These are phyloP conservation scores for Athelia sp. DNA, from an alignment of 1,284 basidiomycete genomes.

Conservation along the genomic window DNA sequence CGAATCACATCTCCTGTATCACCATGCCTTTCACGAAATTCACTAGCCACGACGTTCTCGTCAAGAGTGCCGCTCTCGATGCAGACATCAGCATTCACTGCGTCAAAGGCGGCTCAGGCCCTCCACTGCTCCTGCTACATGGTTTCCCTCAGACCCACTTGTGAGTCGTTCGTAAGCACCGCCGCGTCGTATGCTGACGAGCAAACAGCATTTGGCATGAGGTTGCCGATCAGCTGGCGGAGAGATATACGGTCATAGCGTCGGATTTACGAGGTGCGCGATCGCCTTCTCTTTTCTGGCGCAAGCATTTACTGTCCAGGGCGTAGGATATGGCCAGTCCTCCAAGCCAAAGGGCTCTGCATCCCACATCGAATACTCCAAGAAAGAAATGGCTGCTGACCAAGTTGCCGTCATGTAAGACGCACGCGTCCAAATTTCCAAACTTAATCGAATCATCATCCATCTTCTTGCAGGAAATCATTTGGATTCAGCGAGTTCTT, in stretches of 20 bases:
- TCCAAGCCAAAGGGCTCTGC: slow-evolving; percentile 1
- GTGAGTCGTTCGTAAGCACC: not conserved
- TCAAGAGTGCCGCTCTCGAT: slow-evolving; percentile 1
- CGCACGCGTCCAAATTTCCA: not conserved
- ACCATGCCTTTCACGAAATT: not conserved
- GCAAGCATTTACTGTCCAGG: no score
- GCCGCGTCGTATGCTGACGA: not conserved
- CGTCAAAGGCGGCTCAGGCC: not conserved
- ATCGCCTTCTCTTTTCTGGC: not conserved
- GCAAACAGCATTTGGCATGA: not conserved
- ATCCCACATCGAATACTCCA: slow-evolving; percentile 1
- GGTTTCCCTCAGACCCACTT: slow-evolving; percentile 1
- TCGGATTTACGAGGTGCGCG: not conserved
- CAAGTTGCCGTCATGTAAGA: slow-evolving; percentile 1
- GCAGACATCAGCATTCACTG: not conserved
- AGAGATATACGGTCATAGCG: slow-evolving; percentile 1
- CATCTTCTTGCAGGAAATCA: not conserved
- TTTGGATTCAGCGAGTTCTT: slow-evolving; percentile 1
- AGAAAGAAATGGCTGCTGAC: slow-evolving; percentile 3
- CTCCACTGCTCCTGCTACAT: not conserved
- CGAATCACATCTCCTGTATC: not conserved
- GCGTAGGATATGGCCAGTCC: not conserved
- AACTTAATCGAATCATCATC: not conserved
- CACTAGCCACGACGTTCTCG: not conserved
- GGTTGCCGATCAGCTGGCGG: not conserved